Evolutionary conservation across 2,329 filamentous ascomycete genomes (phyloP), one percentile per base, ranked within the genome.

Genomic region (Talaromyces sp.): DNA sequence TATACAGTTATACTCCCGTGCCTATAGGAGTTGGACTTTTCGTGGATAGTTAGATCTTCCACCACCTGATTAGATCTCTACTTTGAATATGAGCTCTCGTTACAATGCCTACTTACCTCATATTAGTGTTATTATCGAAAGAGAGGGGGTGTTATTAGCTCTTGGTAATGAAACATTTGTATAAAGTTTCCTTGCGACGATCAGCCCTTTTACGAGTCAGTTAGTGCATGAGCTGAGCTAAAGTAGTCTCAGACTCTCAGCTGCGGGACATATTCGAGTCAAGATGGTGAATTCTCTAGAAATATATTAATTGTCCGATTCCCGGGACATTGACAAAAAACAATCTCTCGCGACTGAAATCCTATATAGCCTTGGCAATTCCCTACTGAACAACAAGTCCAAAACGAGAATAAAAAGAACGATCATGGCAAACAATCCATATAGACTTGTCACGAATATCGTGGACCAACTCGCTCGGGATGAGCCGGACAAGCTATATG

Each of bases 401-500:
- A n/a, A n/a, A n/a, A n/a, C n/a, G 7, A 28, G 1, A n/a, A 14
- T 9, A 16, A 16, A 25, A 25, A 23, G 18, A 6, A 40, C 16
- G 8, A 50, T 8, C 6, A 50, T 50, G 46, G 46, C 46, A 4
- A 57, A 28, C 28, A 59, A 28, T 48, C 57, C 57, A 12, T 59
- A 59, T 12, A 59, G 57, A 31, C 66, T 77, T 9, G 52, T 76
- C 21, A 75, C 75, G 1, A 66, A 74, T 33, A 67, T 77, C 1
- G 68, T 78, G 0, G 76, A 77, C 58, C 68, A 73, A 21, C 67
- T 73, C 21, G 75, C 76, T 5, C 54, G 60, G 5, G 62, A 71
- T 2, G 68, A 64, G 9, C 64, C 21, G 31, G 46, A 63, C 54
- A 58, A 57, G 23, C 21, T 66, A 3, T 76, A 72, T 50, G 72